Evolutionary conservation across 371 early-diverging fungal species (phyloP).

Genomic region (Gilbertella persicaria): DNA sequence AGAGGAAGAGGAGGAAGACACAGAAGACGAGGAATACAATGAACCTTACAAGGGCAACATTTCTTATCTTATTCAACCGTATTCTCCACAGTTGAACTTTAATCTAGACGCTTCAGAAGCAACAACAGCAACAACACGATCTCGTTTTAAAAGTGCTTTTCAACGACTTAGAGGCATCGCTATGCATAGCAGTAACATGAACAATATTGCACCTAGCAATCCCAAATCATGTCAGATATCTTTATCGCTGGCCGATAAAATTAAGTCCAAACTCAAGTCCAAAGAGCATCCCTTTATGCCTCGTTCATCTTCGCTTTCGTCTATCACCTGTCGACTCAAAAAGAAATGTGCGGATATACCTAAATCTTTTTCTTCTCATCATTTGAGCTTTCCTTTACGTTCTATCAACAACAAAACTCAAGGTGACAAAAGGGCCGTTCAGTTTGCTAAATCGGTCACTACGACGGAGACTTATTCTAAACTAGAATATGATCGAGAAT

Average conservation of each 20-base stretch:
- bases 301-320: slow-evolving; percentile 22
- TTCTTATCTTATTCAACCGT: slow-evolving; percentile 8
- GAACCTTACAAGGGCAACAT: background rate
- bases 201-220: slow-evolving; percentile 9
- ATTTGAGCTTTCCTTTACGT: background rate
- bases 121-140: background rate
- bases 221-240: background rate
- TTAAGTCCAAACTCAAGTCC: slow-evolving; percentile 24
- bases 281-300: slow-evolving; percentile 1
- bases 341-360: background rate
- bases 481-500: slow-evolving; percentile 68
- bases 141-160: slow-evolving; percentile 21
- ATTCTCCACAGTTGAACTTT: slow-evolving; percentile 15
- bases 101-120: slow-evolving; percentile 6
- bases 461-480: slow-evolving; percentile 66
- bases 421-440: slow-evolving; percentile 7
- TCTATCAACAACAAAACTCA: background rate
- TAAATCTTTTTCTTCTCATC: background rate
- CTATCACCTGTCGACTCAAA: slow-evolving; percentile 17
- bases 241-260: slow-evolving; percentile 20
- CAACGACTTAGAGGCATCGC: slow-evolving; percentile 8
- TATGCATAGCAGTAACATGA: background rate
- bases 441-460: slow-evolving; percentile 27
- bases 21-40: slow-evolving; percentile 9
- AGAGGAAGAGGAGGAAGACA: slow-evolving; percentile 1